phyloP scores from a whole-genome alignment of 345 rosid genomes.

The Iberis pinnata region DNA sequence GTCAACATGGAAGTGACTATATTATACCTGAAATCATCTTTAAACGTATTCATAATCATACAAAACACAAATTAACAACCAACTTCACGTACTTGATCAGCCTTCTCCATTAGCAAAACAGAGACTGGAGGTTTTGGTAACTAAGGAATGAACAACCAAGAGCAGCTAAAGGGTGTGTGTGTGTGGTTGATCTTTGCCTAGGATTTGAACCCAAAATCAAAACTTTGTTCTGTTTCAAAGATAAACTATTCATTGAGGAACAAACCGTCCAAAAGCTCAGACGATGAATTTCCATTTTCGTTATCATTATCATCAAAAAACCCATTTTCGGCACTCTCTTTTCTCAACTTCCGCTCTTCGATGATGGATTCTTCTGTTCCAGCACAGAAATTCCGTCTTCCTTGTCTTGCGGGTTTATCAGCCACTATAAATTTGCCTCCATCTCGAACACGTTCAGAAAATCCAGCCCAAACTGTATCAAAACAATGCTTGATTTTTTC shows the following conservation, averaged over 20 bases:
- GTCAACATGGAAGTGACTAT: no score
- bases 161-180: no score
- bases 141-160: no score
- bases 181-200: no score
- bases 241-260: slow-evolving; percentile 34
- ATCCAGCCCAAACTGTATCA: slow-evolving; percentile 89
- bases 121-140: no score
- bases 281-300: slow-evolving; percentile 37
- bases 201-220: not conserved
- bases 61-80: no score
- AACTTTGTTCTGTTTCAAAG: not conserved
- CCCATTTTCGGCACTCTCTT: slow-evolving; percentile 48
- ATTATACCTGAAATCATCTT: no score
- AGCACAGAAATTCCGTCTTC: slow-evolving; percentile 45
- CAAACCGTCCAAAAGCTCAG: slow-evolving; percentile 52
- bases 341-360: slow-evolving; percentile 57
- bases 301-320: slow-evolving; percentile 49
- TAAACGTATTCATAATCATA: no score
- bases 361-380: slow-evolving; percentile 59
- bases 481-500: not conserved
- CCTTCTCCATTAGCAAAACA: no score
- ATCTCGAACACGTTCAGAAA: slow-evolving; percentile 70
- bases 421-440: slow-evolving; percentile 86
- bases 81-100: no score
- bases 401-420: slow-evolving; percentile 55